These are phyloP conservation scores for Paecilomyces fulvus DNA, from an alignment of 2,329 filamentous ascomycete genomes.

Conservation along the genomic window DNA sequence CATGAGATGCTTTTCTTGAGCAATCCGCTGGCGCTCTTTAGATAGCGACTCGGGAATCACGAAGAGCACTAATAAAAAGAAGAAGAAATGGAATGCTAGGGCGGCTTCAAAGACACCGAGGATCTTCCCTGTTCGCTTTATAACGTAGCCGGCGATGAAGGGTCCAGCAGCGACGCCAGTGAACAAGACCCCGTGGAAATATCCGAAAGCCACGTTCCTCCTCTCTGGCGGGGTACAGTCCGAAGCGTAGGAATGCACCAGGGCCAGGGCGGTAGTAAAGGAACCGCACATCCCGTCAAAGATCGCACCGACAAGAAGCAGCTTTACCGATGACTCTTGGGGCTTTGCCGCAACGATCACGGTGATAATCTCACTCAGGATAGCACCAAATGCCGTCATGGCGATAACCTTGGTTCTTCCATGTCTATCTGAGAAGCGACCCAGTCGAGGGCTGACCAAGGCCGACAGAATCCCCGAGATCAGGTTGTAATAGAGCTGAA, in stretches of 20 bases:
- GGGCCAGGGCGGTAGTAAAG: constrained; percentile 71
- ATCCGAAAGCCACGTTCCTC: constrained; percentile 76
- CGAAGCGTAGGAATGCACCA: constrained; percentile 77
- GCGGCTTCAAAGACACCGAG: constrained; percentile 79
- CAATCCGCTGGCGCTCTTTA: constrained; percentile 58
- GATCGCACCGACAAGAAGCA: constrained; percentile 67
- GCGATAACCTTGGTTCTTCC: constrained; percentile 70
- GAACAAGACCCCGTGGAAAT: constrained; percentile 84
- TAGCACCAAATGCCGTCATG: constrained; percentile 63
- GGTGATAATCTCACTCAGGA: constrained; percentile 66
- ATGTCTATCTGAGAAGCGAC: constrained; percentile 76
- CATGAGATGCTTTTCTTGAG: constrained; percentile 57
- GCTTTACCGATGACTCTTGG: constrained; percentile 63
- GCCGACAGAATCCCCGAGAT: constrained; percentile 70
- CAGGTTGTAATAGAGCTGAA: constrained; percentile 68
- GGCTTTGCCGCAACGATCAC: constrained; percentile 71
- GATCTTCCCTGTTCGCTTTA: constrained; percentile 65
- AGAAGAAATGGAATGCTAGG: constrained; percentile 62
- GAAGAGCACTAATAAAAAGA: constrained; percentile 63
- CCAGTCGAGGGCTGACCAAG: constrained; percentile 71
- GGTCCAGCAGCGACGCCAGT: constrained; percentile 82
- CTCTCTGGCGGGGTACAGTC: constrained; percentile 78
- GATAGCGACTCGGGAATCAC: constrained; percentile 79
- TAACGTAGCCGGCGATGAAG: constrained; percentile 68
- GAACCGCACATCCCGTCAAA: constrained; percentile 82